phyloP scores from a whole-genome alignment of 225 moss, liverwort and hornwort species.

The Pseudisothecium myosuroides region DNA sequence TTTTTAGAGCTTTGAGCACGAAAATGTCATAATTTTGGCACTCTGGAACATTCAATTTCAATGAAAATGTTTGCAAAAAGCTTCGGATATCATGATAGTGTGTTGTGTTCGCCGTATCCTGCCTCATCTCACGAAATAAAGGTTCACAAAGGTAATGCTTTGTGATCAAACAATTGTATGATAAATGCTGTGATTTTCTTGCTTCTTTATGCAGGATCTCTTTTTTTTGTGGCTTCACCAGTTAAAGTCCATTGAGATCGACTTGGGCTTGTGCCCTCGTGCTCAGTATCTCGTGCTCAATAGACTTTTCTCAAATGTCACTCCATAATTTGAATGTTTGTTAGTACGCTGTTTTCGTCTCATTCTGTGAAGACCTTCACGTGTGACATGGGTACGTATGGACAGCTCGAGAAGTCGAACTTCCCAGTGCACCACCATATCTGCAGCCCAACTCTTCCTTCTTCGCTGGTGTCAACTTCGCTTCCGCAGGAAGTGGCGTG shows the following conservation, averaged over 20 bases:
- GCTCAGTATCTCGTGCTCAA: background rate
- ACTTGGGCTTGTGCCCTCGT: background rate
- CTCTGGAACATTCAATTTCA: background rate
- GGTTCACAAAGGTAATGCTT: background rate
- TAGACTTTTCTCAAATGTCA: background rate
- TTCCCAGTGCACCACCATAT: constrained; percentile 27
- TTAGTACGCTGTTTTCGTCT: background rate
- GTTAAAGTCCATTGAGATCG: background rate
- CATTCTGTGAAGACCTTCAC: background rate
- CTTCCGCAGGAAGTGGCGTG: constrained; percentile 46
- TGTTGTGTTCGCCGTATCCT: background rate
- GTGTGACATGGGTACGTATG: background rate
- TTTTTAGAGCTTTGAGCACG: background rate
- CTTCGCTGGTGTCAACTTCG: constrained; percentile 33
- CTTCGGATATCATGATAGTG: background rate
- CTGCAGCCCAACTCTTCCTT: constrained; percentile 19
- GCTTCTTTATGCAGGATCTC: background rate
- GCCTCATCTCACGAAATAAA: background rate
- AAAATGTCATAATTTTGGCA: background rate
- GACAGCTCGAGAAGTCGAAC: constrained; percentile 23
- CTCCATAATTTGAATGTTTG: background rate
- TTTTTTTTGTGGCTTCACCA: background rate
- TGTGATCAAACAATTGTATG: background rate
- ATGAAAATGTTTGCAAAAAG: background rate
- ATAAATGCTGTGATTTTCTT: background rate